Evolutionary conservation across 306 rosid genomes (phyloP), one percentile per base, ranked within the genome.

Genomic region (Glycyrrhiza uralensis): DNA sequence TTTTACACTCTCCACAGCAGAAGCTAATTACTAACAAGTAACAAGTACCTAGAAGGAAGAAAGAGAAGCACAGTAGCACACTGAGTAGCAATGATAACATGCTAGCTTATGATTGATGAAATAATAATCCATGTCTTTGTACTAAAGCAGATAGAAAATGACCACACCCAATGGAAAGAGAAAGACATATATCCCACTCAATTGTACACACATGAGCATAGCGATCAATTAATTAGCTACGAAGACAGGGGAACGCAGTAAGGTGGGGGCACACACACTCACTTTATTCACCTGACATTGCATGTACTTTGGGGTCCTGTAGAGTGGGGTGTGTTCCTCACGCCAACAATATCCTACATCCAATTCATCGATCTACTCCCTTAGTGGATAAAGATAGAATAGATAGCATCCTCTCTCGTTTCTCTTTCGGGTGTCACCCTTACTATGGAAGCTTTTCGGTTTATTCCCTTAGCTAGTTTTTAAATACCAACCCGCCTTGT

Each of bases 261-360:
- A 74, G 72, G 79, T 81, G 87, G 86, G 74, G 58, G 75, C 78
- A 74, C 75, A 69, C 13, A 15, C 22, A 62, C 18, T 52, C 80
- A 38, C 85, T 84, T 87, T 85, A 85, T 84, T 87, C 87, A 76
- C 76, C 74, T 76, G 83, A 69, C 76, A 75, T 6, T 70, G 69
- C 6, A 15, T 50, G 71, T 66, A 51, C 74, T 62, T 84, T 51
- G 75, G 75, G 79, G 47, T 77, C 81, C 76, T 64, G 28, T 69
- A 33, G 65, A 52, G 64, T 20, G 58, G 76, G 82, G 88, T 83
- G 90, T 89, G 80, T 79, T 79, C 38, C 8, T 85, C 86, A 85
- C 89, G 86, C 92, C 74, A 79, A 70, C 82, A 39, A 35, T 68
- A 46, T 51, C 41, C 64, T 59, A 49, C 42, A 20, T 63, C 45